Conservation (phyloP, 1,284 basidiomycete genomes). For the Chondrostereum purpureum region DNA sequence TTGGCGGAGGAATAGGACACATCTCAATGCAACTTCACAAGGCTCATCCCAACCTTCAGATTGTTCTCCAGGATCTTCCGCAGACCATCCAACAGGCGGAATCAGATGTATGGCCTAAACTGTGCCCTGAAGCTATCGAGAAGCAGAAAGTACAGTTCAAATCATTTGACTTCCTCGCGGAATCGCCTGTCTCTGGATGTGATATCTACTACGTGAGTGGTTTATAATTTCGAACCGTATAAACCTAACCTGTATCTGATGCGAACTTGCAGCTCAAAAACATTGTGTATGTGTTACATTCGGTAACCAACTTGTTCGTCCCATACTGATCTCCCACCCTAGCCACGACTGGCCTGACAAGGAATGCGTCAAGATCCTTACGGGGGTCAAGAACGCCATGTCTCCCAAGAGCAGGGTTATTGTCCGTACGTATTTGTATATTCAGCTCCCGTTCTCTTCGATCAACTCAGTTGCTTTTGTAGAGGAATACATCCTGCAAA, state of each 20-base stretch:
- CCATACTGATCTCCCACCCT: background rate
- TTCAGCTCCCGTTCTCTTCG: background rate
- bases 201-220: constrained; percentile 40
- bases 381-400: constrained; percentile 20
- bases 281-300: constrained; percentile 11
- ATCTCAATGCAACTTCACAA: constrained; percentile 35
- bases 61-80: constrained; percentile 40
- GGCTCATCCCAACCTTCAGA: constrained; percentile 31
- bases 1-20: constrained; percentile 42
- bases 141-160: constrained; percentile 30
- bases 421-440: constrained; percentile 19
- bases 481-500: constrained; percentile 12
- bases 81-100: constrained; percentile 21
- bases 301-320: too few species aligned
- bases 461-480: background rate
- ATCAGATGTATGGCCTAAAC: constrained; percentile 27
- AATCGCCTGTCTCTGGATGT: constrained; percentile 29
- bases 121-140: constrained; percentile 26
- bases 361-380: constrained; percentile 20
- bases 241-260: background rate
- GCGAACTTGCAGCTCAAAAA: constrained; percentile 6
- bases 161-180: constrained; percentile 39
- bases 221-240: too few species aligned
- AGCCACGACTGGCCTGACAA: constrained; percentile 24
- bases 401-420: constrained; percentile 20